phyloP scores from a whole-genome alignment of 2,329 filamentous ascomycete species.

The Talaromyces piceae region DNA sequence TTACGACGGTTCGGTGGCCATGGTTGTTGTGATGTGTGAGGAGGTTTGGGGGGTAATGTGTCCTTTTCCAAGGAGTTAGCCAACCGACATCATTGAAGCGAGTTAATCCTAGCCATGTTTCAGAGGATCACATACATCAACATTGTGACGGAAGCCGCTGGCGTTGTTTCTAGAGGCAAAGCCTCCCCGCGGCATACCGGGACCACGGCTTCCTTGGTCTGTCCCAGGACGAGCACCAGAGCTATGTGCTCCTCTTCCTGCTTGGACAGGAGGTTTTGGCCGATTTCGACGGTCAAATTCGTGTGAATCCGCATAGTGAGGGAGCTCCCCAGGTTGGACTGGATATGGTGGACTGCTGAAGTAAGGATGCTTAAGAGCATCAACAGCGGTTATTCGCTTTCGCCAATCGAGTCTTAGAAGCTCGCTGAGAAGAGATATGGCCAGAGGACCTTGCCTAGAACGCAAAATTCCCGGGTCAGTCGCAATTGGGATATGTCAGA shows the following conservation, averaged over 20 bases:
- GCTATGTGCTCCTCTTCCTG: constrained; percentile 55
- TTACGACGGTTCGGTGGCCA: constrained; percentile 22
- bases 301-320: constrained; percentile 86
- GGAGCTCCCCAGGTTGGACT: constrained; percentile 77
- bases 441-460: constrained; percentile 56
- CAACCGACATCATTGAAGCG: constrained; percentile 10
- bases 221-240: constrained; percentile 23
- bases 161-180: constrained; percentile 19
- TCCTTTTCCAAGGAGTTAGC: constrained; percentile 19
- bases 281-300: constrained; percentile 91
- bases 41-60: constrained; percentile 31
- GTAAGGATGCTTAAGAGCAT: constrained; percentile 87
- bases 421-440: constrained; percentile 72
- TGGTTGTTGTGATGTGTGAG: constrained; percentile 22
- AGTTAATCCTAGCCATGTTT: neutral
- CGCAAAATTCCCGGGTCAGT: neutral
- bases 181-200: constrained; percentile 25
- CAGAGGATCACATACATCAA: constrained; percentile 14
- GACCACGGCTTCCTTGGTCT: constrained; percentile 29
- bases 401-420: constrained; percentile 85
- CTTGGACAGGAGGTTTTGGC: constrained; percentile 68
- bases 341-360: constrained; percentile 75
- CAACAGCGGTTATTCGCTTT: constrained; percentile 81
- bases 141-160: constrained; percentile 18
- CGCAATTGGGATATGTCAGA: neutral